phyloP scores from a whole-genome alignment of 495 filamentous ascomycete species.

The Darksidea phi region DNA sequence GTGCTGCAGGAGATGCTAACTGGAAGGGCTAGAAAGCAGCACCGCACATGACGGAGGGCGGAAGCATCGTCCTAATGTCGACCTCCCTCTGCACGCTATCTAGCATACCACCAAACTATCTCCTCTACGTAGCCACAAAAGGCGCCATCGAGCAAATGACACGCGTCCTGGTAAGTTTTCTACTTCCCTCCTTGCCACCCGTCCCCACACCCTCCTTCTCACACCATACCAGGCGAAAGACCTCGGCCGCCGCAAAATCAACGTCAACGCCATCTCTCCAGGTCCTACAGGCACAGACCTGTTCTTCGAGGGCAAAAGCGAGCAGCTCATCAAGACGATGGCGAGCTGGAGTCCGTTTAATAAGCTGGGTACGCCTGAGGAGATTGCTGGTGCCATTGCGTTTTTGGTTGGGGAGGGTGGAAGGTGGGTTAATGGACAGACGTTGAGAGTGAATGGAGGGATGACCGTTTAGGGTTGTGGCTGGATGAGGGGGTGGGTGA shows the following conservation, averaged over 20 bases:
- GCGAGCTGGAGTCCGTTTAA: constrained; percentile 54
- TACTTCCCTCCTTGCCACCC: too few species aligned
- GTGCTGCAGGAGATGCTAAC: too few species aligned
- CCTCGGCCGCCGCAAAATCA: constrained; percentile 58
- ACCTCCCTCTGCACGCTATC: constrained; percentile 51
- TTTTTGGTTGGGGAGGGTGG: constrained; percentile 55
- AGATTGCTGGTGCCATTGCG: constrained; percentile 58
- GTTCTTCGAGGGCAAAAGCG: constrained; percentile 61
- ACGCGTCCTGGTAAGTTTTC: constrained; percentile 46
- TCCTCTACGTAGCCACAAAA: constrained; percentile 63
- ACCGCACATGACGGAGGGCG: constrained; percentile 58
- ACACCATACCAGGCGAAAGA: constrained; percentile 52
- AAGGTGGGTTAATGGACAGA: constrained; percentile 66
- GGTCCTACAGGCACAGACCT: constrained; percentile 68
- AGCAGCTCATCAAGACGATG: constrained; percentile 56
- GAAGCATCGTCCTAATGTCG: constrained; percentile 61
- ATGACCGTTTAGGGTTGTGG: constrained; percentile 22
- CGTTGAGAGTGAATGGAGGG: constrained; percentile 62
- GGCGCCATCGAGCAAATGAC: constrained; percentile 71
- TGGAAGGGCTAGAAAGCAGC: constrained; percentile 54
- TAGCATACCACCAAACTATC: constrained; percentile 56
- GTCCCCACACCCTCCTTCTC: too few species aligned
- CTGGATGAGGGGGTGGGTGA: too few species aligned
- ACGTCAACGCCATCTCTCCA: constrained; percentile 64
- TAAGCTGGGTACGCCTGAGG: constrained; percentile 59